Evolutionary conservation across 2,329 filamentous ascomycete genomes (phyloP).

Genomic region (Neodidymelliopsis sp.): DNA sequence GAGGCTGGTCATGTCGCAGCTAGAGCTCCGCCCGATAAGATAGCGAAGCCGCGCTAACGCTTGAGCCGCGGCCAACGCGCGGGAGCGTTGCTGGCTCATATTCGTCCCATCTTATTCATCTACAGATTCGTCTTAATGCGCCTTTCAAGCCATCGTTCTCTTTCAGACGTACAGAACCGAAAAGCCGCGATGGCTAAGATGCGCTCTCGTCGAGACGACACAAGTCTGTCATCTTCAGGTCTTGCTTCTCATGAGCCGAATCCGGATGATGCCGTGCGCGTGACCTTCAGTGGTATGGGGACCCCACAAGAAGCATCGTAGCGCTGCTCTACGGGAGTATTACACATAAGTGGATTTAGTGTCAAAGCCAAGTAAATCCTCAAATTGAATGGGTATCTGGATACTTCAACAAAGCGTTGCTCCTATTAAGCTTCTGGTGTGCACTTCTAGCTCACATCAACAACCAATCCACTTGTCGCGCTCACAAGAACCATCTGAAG

Average conservation of each 20-base stretch:
- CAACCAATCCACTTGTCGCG: not conserved
- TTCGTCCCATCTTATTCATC: not conserved
- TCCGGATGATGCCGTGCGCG: slow-evolving; percentile 5
- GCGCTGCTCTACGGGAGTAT: not conserved
- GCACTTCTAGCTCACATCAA: too few relatives aligned
- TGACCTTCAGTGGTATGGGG: slow-evolving; percentile 6
- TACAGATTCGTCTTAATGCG: not conserved
- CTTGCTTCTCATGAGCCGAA: not conserved
- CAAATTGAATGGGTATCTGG: not conserved
- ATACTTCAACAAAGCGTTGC: slow-evolving; percentile 10
- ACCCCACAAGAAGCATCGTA: slow-evolving; percentile 1
- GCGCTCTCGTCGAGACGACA: too few relatives aligned
- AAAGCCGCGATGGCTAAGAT: too few relatives aligned
- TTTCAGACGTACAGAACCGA: too few relatives aligned
- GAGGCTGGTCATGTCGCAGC: slow-evolving; percentile 35
- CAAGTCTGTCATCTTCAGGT: not conserved
- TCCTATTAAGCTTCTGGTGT: too few relatives aligned
- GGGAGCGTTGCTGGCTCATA: not conserved
- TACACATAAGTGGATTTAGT: not conserved
- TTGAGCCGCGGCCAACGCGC: slow-evolving; percentile 10
- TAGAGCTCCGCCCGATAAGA: slow-evolving; percentile 37
- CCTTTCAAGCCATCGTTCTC: too few relatives aligned
- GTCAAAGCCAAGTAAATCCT: not conserved
- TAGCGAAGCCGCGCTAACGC: slow-evolving; percentile 11
- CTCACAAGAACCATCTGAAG: slow-evolving; percentile 55